These are phyloP conservation scores for Sclerotinia trifoliorum DNA, from an alignment of 2,329 filamentous ascomycete genomes.

Conservation along the genomic window DNA sequence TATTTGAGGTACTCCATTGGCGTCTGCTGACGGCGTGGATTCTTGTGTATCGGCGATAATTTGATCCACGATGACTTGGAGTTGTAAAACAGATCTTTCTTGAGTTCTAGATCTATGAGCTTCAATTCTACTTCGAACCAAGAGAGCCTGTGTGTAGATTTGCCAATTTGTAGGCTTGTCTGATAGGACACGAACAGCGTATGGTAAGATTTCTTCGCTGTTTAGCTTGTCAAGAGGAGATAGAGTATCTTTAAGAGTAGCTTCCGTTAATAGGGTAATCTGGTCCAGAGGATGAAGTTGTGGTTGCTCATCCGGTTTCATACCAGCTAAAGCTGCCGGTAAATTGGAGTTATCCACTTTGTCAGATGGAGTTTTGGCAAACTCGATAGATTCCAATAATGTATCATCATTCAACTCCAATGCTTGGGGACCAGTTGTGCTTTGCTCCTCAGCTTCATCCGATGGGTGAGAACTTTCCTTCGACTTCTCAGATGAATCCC, in stretches of 20 bases:
- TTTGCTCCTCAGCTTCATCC: constrained; percentile 38
- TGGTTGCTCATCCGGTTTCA: constrained; percentile 80
- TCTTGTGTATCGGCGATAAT: constrained; percentile 77
- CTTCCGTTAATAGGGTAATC: constrained; percentile 83
- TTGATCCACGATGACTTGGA: constrained; percentile 94
- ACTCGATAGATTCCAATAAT: constrained; percentile 81
- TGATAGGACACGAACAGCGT: constrained; percentile 80
- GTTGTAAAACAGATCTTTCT: constrained; percentile 84
- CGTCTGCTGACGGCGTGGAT: constrained; percentile 25
- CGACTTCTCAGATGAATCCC: constrained; percentile 26
- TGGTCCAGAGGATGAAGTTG: constrained; percentile 81
- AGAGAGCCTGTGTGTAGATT: constrained; percentile 88
- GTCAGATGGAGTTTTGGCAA: constrained; percentile 55
- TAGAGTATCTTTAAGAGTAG: constrained; percentile 83
- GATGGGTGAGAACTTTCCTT: constrained; percentile 28
- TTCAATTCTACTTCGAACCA: constrained; percentile 88
- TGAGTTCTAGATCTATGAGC: constrained; percentile 82
- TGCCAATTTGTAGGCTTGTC: constrained; percentile 97
- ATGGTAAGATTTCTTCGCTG: constrained; percentile 89
- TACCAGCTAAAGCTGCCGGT: constrained; percentile 57
- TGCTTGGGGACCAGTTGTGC: constrained; percentile 57
- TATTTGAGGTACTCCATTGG: constrained; percentile 42
- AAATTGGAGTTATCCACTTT: constrained; percentile 49
- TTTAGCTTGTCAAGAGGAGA: constrained; percentile 82
- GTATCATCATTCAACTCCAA: constrained; percentile 90